Base-by-base conservation (phyloP, 2,329 filamentous ascomycete species). In the Aspergillus oerlinghausenensis region DNA sequence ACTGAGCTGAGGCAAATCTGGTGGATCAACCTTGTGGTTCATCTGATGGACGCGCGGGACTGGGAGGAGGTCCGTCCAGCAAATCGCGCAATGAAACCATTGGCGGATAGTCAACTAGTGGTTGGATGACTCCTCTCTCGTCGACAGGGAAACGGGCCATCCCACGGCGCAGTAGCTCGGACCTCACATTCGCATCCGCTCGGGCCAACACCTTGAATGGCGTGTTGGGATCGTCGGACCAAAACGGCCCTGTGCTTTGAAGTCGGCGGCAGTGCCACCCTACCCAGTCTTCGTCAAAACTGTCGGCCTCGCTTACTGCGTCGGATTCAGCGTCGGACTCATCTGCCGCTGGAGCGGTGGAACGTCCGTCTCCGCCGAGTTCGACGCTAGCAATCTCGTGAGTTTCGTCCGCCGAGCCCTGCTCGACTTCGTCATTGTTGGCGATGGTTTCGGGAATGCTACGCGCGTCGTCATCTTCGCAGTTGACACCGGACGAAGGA, bases 351-450 rank as follows among this genome's bases (percentile, higher is more conserved):
- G 17, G 43, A 17, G 54, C 28, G 25, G 50, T 50, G 3, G 60
- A 50, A 21, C 58, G 28, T 42, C 65, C 63, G 4, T 68, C 65
- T 35, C 70, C 68, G 21, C 73, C 72, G 4, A 75, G 67, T 55
- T 75, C 73, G 42, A 74, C 60, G 53, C 73, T 76, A 29, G 71
- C 71, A 38, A 66, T 71, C 54, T 72, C 67, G 55, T 73, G 71
- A 14, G 47, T 54, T 51, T 66, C 63, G 40, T 61, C 55, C 23
- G 60, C 56, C 29, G 48, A 11, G n/a, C 56, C 55, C 11, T 63
- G 55, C 8, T 59, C 54, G 10, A 60, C 56, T 10, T 60, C 60
- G 11, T 48, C n/a, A 6, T 48, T 14, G 48, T 55, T 29, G 8
- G 49, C 40, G 21, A 62, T 55, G 2, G 25, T 55, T 23, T 54